Conservation (phyloP, 805 yeast species). For the Metschnikowia borealis region DNA sequence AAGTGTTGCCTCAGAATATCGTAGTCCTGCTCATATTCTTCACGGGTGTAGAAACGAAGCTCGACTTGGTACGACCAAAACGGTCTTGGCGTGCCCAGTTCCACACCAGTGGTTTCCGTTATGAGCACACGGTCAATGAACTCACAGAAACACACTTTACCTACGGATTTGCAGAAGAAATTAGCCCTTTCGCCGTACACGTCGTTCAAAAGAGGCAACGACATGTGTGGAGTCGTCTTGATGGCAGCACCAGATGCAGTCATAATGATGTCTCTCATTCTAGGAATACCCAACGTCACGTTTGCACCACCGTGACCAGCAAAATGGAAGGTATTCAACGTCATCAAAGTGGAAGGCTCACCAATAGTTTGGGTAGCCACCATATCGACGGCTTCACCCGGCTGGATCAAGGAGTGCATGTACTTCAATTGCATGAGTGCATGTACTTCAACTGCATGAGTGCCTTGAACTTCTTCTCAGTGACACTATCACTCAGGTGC, state of each 20-base stretch:
- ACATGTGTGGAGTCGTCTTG: conserved; percentile 99
- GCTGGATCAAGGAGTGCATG: conserved; percentile 90
- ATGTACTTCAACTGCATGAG: too few species aligned
- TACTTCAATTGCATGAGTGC: conserved; percentile 97
- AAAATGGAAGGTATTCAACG: conserved; percentile 92
- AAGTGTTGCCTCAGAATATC: conserved; percentile 80
- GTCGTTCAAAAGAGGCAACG: conserved; percentile 75
- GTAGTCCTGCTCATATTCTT: conserved; percentile 82
- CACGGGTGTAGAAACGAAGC: conserved; percentile 67
- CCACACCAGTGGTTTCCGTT: conserved; percentile 78
- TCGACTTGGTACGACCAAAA: conserved; percentile 72
- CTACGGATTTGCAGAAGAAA: conserved; percentile 85
- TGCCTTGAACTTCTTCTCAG: conserved; percentile 87
- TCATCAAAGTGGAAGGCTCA: conserved; percentile 99
- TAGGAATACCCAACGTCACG: conserved; percentile 98
- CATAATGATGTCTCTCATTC: conserved; percentile 99
- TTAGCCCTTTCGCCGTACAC: conserved; percentile 87
- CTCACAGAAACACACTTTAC: conserved; percentile 81
- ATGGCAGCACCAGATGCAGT: conserved; percentile 94
- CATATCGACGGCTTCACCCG: conserved; percentile 98
- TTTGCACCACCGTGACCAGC: conserved; percentile 99
- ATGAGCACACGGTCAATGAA: conserved; percentile 81
- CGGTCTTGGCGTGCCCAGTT: conserved; percentile 41
- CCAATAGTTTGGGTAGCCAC: too few species aligned
- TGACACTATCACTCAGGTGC: conserved; percentile 48